Evolutionary conservation across 306 rosid species (phyloP).

Genomic region (Fagus sylvatica): DNA sequence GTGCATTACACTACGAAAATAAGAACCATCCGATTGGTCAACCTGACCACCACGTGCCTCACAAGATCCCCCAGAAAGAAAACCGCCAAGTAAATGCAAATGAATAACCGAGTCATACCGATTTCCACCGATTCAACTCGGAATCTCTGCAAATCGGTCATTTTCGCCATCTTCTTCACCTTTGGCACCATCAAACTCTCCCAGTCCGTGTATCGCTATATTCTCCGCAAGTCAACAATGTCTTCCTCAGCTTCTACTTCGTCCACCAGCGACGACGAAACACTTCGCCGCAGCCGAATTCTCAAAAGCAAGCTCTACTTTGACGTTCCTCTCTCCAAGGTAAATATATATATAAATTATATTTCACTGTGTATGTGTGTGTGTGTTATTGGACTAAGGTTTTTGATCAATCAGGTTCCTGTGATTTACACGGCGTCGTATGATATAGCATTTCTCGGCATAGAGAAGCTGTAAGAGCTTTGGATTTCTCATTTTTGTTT

Average conservation of each 20-base stretch:
- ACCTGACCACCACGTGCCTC: too few relatives aligned
- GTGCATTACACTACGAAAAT: too few relatives aligned
- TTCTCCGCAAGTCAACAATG: conserved; percentile 41
- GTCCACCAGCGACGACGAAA: conserved; percentile 31
- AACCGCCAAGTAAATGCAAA: too few relatives aligned
- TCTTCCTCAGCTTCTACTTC: conserved; percentile 51
- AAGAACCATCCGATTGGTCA: too few relatives aligned
- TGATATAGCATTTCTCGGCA: conserved; percentile 77
- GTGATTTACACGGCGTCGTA: conserved; percentile 72
- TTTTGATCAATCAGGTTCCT: conserved; percentile 67
- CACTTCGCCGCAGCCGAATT: conserved; percentile 54
- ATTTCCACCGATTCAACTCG: conserved; percentile 27
- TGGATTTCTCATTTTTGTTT: neutral
- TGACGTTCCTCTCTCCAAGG: conserved; percentile 73
- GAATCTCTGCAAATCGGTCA: conserved; percentile 15
- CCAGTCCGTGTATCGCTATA: conserved; percentile 12
- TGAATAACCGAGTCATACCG: neutral
- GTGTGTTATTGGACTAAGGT: neutral
- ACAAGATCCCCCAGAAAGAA: too few relatives aligned
- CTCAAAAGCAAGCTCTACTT: conserved; percentile 82
- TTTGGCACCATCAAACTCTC: conserved; percentile 25
- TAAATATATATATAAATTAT: conserved; percentile 5
- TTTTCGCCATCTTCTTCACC: conserved; percentile 5
- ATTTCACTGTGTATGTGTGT: neutral
- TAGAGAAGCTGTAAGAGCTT: conserved; percentile 78